phyloP scores from a whole-genome alignment of 257 asterid genomes.

The Solanum sejunctum region DNA sequence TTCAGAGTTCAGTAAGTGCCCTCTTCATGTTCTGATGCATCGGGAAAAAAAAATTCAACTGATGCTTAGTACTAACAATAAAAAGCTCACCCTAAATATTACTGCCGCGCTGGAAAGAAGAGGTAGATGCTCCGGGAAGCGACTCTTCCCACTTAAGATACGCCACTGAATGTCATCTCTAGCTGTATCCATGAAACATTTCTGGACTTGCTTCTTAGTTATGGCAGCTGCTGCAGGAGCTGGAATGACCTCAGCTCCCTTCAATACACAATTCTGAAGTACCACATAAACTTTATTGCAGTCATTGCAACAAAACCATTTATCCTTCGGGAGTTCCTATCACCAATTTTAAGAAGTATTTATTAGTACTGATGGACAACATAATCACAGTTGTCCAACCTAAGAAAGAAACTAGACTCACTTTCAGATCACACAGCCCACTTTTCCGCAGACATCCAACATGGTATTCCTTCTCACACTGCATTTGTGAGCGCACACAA shows the following conservation, averaged over 20 bases:
- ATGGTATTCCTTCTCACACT: slow-evolving; percentile 99
- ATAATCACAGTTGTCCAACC: neutral
- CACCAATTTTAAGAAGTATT: slow-evolving; percentile 9
- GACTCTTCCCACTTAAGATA: slow-evolving; percentile 81
- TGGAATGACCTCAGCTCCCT: slow-evolving; percentile 60
- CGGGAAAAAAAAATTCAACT: neutral
- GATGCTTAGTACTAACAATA: neutral
- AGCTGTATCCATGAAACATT: slow-evolving; percentile 28
- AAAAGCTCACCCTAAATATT: slow-evolving; percentile 72
- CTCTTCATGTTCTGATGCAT: neutral
- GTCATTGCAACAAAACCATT: slow-evolving; percentile 89
- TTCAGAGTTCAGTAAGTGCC: neutral
- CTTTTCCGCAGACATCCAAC: slow-evolving; percentile 88
- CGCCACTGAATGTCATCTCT: slow-evolving; percentile 60
- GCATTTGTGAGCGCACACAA: neutral
- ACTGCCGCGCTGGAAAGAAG: slow-evolving; percentile 90
- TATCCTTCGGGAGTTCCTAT: slow-evolving; percentile 93
- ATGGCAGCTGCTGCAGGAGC: slow-evolving; percentile 39
- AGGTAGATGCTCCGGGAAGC: slow-evolving; percentile 55
- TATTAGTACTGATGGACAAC: neutral
- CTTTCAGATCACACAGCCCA: slow-evolving; percentile 81
- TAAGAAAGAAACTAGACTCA: slow-evolving; percentile 15
- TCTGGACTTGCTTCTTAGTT: slow-evolving; percentile 35
- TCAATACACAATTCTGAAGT: slow-evolving; percentile 41
- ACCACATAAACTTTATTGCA: slow-evolving; percentile 55